Evolutionary conservation across 2,329 filamentous ascomycete genomes (phyloP).

Genomic region (Fusarium verrucosum): DNA sequence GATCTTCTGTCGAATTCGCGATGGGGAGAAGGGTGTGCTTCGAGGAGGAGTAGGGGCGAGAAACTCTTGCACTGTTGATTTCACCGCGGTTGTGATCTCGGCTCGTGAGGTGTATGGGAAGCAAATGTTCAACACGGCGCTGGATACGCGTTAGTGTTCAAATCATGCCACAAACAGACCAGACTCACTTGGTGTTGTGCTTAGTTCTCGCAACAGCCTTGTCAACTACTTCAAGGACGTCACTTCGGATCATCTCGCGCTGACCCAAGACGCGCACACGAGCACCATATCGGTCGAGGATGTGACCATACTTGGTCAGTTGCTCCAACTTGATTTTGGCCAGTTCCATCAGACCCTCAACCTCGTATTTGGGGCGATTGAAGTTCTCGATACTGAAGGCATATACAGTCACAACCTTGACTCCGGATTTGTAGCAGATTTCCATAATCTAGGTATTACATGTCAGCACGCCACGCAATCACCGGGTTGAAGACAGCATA

Average conservation of each 20-base stretch:
- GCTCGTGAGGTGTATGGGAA: slow-evolving; percentile 97
- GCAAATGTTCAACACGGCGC: slow-evolving; percentile 84
- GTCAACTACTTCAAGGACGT: slow-evolving; percentile 90
- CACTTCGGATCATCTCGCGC: slow-evolving; percentile 81
- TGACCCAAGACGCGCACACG: slow-evolving; percentile 87
- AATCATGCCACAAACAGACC: not conserved
- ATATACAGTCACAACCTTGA: slow-evolving; percentile 96
- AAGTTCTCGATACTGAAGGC: slow-evolving; percentile 99
- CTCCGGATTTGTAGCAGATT: slow-evolving; percentile 97
- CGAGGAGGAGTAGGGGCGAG: slow-evolving; percentile 73
- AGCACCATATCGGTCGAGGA: slow-evolving; percentile 92
- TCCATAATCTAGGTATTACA: slow-evolving; percentile 77
- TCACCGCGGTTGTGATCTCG: slow-evolving; percentile 91
- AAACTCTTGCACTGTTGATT: slow-evolving; percentile 87
- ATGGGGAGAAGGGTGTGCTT: slow-evolving; percentile 83
- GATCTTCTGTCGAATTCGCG: slow-evolving; percentile 86
- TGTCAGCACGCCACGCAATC: slow-evolving; percentile 6
- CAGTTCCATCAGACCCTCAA: slow-evolving; percentile 97
- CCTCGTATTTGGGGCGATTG: slow-evolving; percentile 94
- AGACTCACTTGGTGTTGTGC: slow-evolving; percentile 77
- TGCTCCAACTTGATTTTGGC: slow-evolving; percentile 95
- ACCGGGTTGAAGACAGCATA: slow-evolving; percentile 62
- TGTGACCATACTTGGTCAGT: slow-evolving; percentile 89
- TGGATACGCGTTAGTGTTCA: slow-evolving; percentile 42
- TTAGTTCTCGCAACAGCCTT: slow-evolving; percentile 86